phyloP scores from a whole-genome alignment of 106 monocot species.

The Allium sativum region DNA sequence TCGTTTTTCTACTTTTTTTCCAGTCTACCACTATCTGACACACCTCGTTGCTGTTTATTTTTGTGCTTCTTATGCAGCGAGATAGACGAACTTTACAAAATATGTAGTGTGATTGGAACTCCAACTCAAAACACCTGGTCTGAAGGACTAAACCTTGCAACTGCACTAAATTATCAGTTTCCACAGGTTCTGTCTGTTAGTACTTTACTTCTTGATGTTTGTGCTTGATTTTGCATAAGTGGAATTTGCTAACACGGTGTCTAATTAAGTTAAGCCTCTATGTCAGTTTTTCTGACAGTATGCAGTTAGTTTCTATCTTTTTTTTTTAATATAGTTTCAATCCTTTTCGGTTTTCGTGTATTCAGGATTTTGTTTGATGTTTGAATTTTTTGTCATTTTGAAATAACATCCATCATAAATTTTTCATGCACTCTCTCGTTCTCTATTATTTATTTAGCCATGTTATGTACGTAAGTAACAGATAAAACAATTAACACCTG shows the following conservation, averaged over 20 bases:
- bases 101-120: constrained; percentile 62
- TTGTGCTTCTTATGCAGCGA: constrained; percentile 28
- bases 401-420: no score
- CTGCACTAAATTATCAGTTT: constrained; percentile 40
- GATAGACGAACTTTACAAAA: constrained; percentile 59
- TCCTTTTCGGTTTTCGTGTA: background rate
- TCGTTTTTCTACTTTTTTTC: no score
- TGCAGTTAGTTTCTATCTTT: no score
- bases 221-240: background rate
- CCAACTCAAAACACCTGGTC: constrained; percentile 50
- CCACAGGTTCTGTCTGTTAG: constrained; percentile 26
- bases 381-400: background rate
- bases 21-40: no score
- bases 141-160: constrained; percentile 58
- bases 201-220: background rate
- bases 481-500: no score
- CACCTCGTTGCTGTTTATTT: constrained; percentile 24
- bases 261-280: no score
- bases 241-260: no score
- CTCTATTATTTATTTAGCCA: no score
- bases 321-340: background rate
- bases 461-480: no score
- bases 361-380: background rate
- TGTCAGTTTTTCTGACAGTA: no score
- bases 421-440: no score